Evolutionary conservation across 257 asterid genomes (phyloP), one percentile per base, ranked within the genome.

Genomic region (Solanum sitiens): DNA sequence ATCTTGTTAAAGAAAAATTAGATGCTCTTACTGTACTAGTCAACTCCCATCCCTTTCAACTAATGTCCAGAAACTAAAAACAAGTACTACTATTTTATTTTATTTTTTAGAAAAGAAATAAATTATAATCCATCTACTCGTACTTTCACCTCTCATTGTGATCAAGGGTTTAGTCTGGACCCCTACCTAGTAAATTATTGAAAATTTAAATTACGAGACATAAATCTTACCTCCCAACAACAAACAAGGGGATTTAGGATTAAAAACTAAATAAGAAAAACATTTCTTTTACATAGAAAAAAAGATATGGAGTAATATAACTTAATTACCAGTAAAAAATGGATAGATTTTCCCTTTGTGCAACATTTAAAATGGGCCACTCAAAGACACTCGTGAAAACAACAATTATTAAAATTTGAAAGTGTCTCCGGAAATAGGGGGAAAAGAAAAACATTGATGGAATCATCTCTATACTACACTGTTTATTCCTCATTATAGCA

Each of bases 281-380:
- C 50, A 74, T 37, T 37, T 74, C 0, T 74, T 74, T 20, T 10
- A 40, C 35, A 75, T 12, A n/a, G 20, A 76, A n/a, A 42, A 33
- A n/a, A 14, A 20, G 47, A 25, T 84, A 83, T 40, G 27, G 83
- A 76, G 86, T 56, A 87, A 91, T 89, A 91, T 87, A 87, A 70
- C 87, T 87, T 37, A 37, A 37, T 37, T 59, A 8, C 35, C 30
- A 86, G 42, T 71, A 71, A 71, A 71, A 90, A 90, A 84, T 56
- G 90, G 93, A 90, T 93, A 91, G 90, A 91, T 45, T 87, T 70
- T 53, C 63, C 63, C 8, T 53, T 53, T 73, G 39, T 84, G 87
- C 84, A 77, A 42, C 56, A 61, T 67, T 11, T 70, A 27, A 75
- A 80, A 90, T 93, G 96, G 95, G 93, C 96, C 96, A 95, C 94